These are phyloP conservation scores for Kwoniella sp. DNA, from an alignment of 768 basidiomycete genomes.

Conservation along the genomic window DNA sequence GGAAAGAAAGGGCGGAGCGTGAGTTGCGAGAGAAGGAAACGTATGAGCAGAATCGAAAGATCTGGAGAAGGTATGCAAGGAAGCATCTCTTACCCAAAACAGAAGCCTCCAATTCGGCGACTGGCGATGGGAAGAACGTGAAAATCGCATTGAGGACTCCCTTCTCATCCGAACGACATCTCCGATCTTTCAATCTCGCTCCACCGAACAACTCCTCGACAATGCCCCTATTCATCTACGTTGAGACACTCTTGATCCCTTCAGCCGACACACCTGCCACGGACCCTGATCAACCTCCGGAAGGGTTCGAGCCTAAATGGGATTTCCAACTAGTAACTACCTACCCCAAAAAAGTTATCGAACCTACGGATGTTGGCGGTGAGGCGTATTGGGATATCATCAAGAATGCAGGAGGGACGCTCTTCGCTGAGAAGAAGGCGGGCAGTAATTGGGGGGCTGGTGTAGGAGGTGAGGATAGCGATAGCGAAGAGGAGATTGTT, in stretches of 20 bases:
- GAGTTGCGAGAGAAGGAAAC: conserved; percentile 29
- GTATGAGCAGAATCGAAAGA: conserved; percentile 45
- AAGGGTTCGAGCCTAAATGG: conserved; percentile 23
- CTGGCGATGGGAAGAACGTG: conserved; percentile 13
- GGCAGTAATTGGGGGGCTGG: conserved; percentile 33
- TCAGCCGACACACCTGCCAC: conserved; percentile 6
- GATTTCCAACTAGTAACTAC: conserved; percentile 47
- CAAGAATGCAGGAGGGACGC: conserved; percentile 41
- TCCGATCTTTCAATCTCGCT: conserved; percentile 34
- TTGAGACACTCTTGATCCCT: conserved; percentile 51
- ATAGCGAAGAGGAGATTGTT: conserved; percentile 32
- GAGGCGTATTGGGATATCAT: conserved; percentile 44
- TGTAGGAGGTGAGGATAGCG: conserved; percentile 33
- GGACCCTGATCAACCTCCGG: conserved; percentile 39
- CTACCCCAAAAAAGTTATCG: conserved; percentile 47
- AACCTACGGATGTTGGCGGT: conserved; percentile 21
- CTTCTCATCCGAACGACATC: conserved; percentile 36
- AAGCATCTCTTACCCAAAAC: conserved; percentile 58
- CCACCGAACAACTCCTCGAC: conserved; percentile 24
- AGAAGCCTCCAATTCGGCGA: background rate
- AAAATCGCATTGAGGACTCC: conserved; percentile 54
- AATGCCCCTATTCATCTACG: conserved; percentile 42
- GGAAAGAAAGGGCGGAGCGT: conserved; percentile 43
- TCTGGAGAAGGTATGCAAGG: conserved; percentile 68
- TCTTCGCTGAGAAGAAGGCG: conserved; percentile 47